Base-by-base conservation (phyloP, 192 early-diverging fungal genomes). In the Podila minutissima region DNA sequence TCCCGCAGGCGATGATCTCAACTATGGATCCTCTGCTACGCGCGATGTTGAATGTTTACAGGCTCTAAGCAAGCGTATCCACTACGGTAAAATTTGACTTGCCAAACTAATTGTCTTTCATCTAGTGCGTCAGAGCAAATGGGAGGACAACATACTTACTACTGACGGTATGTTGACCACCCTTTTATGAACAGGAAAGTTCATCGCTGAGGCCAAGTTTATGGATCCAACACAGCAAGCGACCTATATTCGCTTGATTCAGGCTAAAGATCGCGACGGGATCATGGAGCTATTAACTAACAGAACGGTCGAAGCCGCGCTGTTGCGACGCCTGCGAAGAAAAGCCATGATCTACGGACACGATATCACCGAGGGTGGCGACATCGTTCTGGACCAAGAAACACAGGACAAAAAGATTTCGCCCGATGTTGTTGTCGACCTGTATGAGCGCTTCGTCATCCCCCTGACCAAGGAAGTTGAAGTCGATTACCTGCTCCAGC, bases 191-290 rank as follows among this genome's bases (percentile, higher is more conserved):
- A 20, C 57, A 95, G 93, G 96, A 60, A 98, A 98, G 82, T 99
- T 96, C 78, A 93, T 98, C 32, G 97, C 97, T 28, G 98, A 99
- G 82, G 92, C 96, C 26, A 99, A 99, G 85, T 99, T 99, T 84
- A 91, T 88, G 69, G 96, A 93, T 82, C 92, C 89, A 41, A 74
- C 68, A 59, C 74, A 83, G n/a, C 96, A 96, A 74, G 85, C 87
- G 50, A 83, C 88, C 71, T 97, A 97, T 68, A 94, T 97, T 20
- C 71, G 71, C 20, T 81, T 92, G 41, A 97, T 97, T 76, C 83
- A 90, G 65, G 82, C 84, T 46, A 72, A 89, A 57, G 94, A 99
- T 68, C 83, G 90, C 17, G 87, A 92, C 9, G 92, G 89, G 5
- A 89, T 98, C 59, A 91, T 95, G 84, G 89, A 93, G 35, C 87